Percentiles rank a stretch among this genome's conserved stretches.
Evolutionary conservation across 2,329 filamentous ascomycete genomes (phyloP).

Genomic region (Fusarium brachygibbosum): DNA sequence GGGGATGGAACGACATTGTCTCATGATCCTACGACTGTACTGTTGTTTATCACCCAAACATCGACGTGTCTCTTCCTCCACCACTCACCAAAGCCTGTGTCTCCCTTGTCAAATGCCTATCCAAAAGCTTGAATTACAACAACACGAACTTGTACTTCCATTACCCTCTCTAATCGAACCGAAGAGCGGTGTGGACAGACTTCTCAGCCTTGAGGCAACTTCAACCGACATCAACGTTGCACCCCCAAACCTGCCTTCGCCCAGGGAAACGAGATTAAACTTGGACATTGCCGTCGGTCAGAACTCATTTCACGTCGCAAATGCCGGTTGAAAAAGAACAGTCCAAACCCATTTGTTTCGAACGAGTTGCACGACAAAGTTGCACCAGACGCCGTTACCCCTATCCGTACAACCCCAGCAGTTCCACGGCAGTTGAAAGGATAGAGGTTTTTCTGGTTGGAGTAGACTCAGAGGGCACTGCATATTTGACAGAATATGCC

Average conservation of each 20-base stretch:
- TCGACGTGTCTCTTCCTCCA: neutral
- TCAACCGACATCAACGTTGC: slow-evolving; percentile 35
- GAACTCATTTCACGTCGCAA: slow-evolving; percentile 5
- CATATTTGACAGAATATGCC: slow-evolving; percentile 26
- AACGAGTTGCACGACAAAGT: slow-evolving; percentile 33
- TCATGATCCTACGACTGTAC: neutral
- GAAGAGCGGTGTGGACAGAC: slow-evolving; percentile 17
- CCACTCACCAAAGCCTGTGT: neutral
- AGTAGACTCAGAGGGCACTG: neutral
- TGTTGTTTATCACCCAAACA: neutral
- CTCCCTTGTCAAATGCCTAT: neutral
- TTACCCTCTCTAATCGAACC: neutral
- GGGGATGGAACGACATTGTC: neutral
- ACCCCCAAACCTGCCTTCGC: slow-evolving; percentile 15
- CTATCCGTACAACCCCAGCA: slow-evolving; percentile 16
- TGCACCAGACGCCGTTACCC: slow-evolving; percentile 35
- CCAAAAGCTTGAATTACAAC: neutral
- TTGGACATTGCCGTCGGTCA: slow-evolving; percentile 16
- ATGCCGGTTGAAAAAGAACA: slow-evolving; percentile 27
- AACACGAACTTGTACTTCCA: neutral
- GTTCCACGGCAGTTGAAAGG: slow-evolving; percentile 19
- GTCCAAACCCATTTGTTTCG: slow-evolving; percentile 4
- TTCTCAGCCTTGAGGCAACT: slow-evolving; percentile 29
- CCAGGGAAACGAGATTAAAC: neutral
- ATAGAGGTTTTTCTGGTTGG: slow-evolving; percentile 10